These are phyloP conservation scores for Solanum paucissectum DNA, from an alignment of 257 asterid genomes.

Conservation along the genomic window DNA sequence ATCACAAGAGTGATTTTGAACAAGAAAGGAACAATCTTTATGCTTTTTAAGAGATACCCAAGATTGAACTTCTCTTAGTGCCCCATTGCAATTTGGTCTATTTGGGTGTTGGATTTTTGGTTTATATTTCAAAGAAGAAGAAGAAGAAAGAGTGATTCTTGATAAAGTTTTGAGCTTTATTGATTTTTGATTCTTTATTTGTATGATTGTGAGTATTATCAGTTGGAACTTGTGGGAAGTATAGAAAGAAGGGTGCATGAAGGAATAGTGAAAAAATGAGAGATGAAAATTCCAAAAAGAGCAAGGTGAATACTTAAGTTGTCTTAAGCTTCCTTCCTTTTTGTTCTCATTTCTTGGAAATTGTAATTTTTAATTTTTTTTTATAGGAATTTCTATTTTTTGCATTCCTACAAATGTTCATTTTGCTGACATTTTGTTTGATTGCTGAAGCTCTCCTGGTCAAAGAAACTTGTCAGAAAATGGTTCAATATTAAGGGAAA, in stretches of 20 bases:
- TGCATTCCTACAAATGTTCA: not conserved
- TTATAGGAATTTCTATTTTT: not conserved
- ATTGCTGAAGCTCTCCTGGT: constrained; percentile 85
- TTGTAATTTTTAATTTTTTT: not conserved
- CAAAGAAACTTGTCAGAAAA: constrained; percentile 70
- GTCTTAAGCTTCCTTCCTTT: not conserved
- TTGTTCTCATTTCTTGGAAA: constrained; percentile 3
- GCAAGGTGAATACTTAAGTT: constrained; percentile 45
- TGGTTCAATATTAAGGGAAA: constrained; percentile 85
- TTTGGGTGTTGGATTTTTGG: constrained; percentile 10
- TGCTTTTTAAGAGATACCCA: not conserved
- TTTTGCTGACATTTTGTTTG: constrained; percentile 24
- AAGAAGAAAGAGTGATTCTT: constrained; percentile 3
- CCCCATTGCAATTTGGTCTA: constrained; percentile 25
- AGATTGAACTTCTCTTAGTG: not conserved
- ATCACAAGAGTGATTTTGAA: constrained; percentile 7
- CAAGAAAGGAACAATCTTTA: constrained; percentile 21
- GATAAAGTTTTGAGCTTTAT: constrained; percentile 4
- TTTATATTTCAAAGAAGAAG: not conserved
- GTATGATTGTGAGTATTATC: constrained; percentile 6
- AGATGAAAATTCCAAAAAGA: constrained; percentile 72
- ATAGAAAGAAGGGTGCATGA: constrained; percentile 44
- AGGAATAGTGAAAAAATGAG: constrained; percentile 66
- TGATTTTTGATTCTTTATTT: not conserved
- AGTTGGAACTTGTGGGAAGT: constrained; percentile 16